A percentile compares a stretch with the other conserved stretches of the same genome.
phyloP scores from a whole-genome alignment of 2,329 filamentous ascomycete genomes.

The Penicillium psychrosexuale region DNA sequence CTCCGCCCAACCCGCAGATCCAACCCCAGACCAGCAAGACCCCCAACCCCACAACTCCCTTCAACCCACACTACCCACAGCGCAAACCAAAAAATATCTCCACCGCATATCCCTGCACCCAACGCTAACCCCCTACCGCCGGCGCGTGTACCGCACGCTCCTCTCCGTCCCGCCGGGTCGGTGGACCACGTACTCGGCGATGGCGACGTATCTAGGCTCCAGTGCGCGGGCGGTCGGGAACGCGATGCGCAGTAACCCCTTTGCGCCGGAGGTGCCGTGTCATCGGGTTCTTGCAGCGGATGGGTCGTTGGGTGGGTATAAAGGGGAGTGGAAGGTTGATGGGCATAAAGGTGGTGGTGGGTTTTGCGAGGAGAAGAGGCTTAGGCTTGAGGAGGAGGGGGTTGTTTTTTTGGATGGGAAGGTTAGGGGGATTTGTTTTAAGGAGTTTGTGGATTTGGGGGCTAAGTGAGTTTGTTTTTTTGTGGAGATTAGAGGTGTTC shows the following conservation, averaged over 20 bases:
- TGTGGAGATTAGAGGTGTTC: neutral
- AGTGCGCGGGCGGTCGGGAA: constrained; percentile 76
- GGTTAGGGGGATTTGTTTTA: constrained; percentile 33
- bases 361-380: constrained; percentile 40
- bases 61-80: neutral
- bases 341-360: constrained; percentile 30
- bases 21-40: neutral
- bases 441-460: constrained; percentile 27
- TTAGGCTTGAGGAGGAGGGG: constrained; percentile 34
- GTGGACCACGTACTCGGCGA: constrained; percentile 73
- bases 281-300: constrained; percentile 75
- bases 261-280: constrained; percentile 77
- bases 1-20: neutral
- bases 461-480: constrained; percentile 12
- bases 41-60: neutral
- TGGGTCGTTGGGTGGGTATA: constrained; percentile 56
- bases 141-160: constrained; percentile 64
- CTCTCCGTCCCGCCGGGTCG: constrained; percentile 72
- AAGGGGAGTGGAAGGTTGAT: constrained; percentile 49
- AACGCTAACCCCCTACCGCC: constrained; percentile 51
- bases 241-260: constrained; percentile 73
- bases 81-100: constrained; percentile 30
- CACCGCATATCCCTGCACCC: constrained; percentile 44
- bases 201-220: constrained; percentile 65
- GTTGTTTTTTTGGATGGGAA: constrained; percentile 34